Conservation (phyloP, 2,329 filamentous ascomycete species). For the Trichophyton mentagrophytes region DNA sequence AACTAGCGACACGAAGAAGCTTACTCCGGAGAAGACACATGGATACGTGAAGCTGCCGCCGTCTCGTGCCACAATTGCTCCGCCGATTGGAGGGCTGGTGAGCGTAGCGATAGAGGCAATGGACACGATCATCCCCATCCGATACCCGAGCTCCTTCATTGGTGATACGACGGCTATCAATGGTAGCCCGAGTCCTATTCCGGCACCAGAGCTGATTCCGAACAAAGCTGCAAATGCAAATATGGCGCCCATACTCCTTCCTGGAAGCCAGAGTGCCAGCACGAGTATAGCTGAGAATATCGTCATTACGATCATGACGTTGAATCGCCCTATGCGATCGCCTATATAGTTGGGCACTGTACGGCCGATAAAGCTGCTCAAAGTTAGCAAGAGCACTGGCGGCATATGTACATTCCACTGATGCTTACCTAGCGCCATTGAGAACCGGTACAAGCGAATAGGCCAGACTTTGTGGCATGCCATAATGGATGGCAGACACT, state of each 20-base stretch:
- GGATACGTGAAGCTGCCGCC: constrained; percentile 1
- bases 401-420: background rate
- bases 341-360: background rate
- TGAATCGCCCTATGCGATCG: constrained; percentile 1
- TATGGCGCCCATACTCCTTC: constrained; percentile 17
- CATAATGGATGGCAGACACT: constrained; percentile 13
- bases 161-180: background rate
- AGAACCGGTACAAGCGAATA: constrained; percentile 19
- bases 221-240: constrained; percentile 29
- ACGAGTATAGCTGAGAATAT: background rate
- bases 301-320: background rate
- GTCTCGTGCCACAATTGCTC: background rate
- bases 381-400: background rate
- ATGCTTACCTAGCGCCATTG: constrained; percentile 15
- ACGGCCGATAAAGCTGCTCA: background rate
- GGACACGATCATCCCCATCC: background rate
- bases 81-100: background rate
- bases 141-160: constrained; percentile 2
- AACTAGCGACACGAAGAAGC: background rate
- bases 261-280: background rate
- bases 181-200: background rate
- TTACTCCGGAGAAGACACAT: background rate
- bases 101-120: background rate
- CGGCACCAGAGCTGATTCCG: constrained; percentile 3
- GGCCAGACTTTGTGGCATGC: constrained; percentile 16